A percentile compares a stretch with the other conserved stretches of the same genome.
Conservation (phyloP, 305 asterid species). For the Plantago coronopus region DNA sequence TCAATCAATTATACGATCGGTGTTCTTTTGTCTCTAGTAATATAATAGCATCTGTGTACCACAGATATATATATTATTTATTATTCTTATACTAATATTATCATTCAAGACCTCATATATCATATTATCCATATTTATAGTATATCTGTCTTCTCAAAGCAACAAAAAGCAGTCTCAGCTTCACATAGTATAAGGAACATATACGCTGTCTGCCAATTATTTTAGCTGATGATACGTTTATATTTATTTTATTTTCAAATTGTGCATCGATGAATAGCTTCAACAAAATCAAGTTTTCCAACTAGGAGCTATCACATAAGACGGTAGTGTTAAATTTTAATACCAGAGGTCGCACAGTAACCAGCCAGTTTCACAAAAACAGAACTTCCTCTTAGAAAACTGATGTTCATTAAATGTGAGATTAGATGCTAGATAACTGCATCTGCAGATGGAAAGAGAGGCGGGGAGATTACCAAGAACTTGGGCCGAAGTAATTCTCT, state of each 20-base stretch:
- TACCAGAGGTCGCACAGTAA: neutral
- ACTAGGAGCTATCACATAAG: neutral
- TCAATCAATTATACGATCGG: too few relatives aligned
- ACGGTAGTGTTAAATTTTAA: neutral
- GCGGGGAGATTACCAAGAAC: slow-evolving; percentile 45
- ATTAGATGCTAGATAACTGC: slow-evolving; percentile 14
- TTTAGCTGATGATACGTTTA: neutral
- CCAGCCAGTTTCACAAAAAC: neutral
- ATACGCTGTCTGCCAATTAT: neutral
- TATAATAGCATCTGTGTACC: too few relatives aligned
- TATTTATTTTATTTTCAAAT: neutral
- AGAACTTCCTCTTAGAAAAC: neutral
- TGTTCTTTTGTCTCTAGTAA: too few relatives aligned
- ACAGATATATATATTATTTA: too few relatives aligned
- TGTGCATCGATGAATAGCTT: slow-evolving; percentile 1
- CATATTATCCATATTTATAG: too few relatives aligned
- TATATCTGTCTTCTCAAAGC: too few relatives aligned
- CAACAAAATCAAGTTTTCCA: neutral
- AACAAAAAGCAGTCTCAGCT: too few relatives aligned
- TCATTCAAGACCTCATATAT: too few relatives aligned
- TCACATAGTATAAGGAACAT: too few relatives aligned
- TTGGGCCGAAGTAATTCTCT: slow-evolving; percentile 53
- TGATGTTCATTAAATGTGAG: neutral
- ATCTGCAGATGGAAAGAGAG: slow-evolving; percentile 14
- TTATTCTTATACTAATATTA: too few relatives aligned